Conservation (phyloP, 2,329 filamentous ascomycete genomes). For the Pseudocercospora macadamiae region DNA sequence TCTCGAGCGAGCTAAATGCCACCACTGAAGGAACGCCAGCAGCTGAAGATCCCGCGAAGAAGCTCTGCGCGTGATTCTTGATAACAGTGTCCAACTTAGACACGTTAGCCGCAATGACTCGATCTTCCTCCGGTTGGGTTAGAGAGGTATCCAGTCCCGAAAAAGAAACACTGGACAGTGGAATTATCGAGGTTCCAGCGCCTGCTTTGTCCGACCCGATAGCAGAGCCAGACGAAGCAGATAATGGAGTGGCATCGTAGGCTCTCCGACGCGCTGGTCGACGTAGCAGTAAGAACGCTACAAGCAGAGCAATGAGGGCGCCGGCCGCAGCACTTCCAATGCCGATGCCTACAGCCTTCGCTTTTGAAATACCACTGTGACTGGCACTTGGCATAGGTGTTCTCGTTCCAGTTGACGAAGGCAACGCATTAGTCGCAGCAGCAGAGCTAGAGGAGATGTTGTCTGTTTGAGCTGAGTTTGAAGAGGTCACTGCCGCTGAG, state of each 20-base stretch:
- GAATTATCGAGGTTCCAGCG: neutral
- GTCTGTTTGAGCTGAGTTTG: neutral
- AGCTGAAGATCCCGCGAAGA: neutral
- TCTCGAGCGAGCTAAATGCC: neutral
- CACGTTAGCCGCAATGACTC: neutral
- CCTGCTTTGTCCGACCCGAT: neutral
- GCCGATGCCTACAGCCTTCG: neutral
- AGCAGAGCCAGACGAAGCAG: neutral
- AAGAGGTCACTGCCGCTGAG: too few species aligned
- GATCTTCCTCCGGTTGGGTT: neutral
- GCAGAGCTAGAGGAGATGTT: neutral
- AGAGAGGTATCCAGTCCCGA: neutral
- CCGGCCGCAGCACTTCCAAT: constrained; percentile 1
- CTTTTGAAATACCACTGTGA: neutral
- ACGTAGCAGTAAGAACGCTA: neutral
- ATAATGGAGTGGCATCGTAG: neutral
- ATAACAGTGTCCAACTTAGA: neutral
- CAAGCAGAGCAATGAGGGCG: neutral
- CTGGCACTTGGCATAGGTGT: neutral
- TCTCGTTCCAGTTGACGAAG: too few species aligned
- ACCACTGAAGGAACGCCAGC: neutral
- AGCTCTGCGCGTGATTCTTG: neutral
- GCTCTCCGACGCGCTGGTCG: neutral
- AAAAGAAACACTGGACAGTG: too few species aligned
- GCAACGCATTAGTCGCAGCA: neutral